A percentile compares a stretch with the other conserved stretches of the same genome.
phyloP scores from a whole-genome alignment of 495 filamentous ascomycete species.

The Parathielavia hyrcaniae region DNA sequence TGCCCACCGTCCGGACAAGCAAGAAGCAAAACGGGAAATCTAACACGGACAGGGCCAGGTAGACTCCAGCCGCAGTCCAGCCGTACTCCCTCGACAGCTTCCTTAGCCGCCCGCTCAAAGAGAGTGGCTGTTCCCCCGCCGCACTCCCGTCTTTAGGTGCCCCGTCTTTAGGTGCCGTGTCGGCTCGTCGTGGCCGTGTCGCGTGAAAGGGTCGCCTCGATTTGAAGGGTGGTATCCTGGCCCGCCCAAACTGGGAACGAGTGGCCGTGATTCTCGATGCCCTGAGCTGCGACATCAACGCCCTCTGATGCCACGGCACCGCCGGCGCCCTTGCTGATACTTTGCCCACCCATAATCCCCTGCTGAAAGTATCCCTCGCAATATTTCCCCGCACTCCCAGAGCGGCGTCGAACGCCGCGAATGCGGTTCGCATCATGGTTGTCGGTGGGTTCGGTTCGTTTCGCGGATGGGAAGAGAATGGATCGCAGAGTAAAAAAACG shows the following conservation, averaged over 20 bases:
- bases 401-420: slow-evolving; percentile 22
- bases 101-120: slow-evolving; percentile 63
- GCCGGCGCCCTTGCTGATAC: slow-evolving; percentile 10
- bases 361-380: slow-evolving; percentile 2
- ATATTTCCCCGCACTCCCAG: slow-evolving; percentile 3
- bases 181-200: slow-evolving; percentile 19
- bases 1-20: slow-evolving; percentile 72
- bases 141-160: background rate
- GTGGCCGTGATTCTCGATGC: slow-evolving; percentile 5
- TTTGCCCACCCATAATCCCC: slow-evolving; percentile 8
- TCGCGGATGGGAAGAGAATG: background rate
- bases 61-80: slow-evolving; percentile 88
- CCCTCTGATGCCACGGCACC: slow-evolving; percentile 14
- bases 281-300: slow-evolving; percentile 22
- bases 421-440: slow-evolving; percentile 22
- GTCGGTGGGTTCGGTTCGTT: background rate
- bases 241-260: background rate
- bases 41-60: slow-evolving; percentile 70
- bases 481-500: background rate
- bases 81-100: slow-evolving; percentile 92
- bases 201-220: slow-evolving; percentile 27
- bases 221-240: slow-evolving; percentile 12
- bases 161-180: slow-evolving; percentile 1
- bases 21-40: slow-evolving; percentile 96
- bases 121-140: slow-evolving; percentile 37